Percentiles rank a stretch among this genome's conserved stretches.
Conservation (phyloP, 2,329 filamentous ascomycete species). For the Coniochaeta prunicola region DNA sequence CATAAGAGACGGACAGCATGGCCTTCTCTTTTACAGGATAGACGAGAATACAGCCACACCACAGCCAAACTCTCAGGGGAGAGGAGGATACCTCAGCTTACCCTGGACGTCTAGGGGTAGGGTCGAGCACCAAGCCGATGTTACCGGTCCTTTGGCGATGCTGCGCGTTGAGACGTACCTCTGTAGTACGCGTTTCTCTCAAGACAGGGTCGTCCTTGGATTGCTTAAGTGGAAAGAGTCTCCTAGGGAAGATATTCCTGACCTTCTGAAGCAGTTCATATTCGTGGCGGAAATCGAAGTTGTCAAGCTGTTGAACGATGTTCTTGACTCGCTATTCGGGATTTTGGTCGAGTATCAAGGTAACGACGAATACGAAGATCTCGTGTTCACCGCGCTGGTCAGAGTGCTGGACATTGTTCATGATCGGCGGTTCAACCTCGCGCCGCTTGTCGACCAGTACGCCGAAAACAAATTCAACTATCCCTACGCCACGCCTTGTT, state of each 20-base stretch:
- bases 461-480: conserved; percentile 86
- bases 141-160: conserved; percentile 74
- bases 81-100: conserved; percentile 78
- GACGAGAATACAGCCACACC: conserved; percentile 79
- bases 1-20: conserved; percentile 75
- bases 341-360: conserved; percentile 88
- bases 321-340: conserved; percentile 85
- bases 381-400: conserved; percentile 85
- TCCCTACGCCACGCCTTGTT: conserved; percentile 81
- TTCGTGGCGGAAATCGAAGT: conserved; percentile 98
- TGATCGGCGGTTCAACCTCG: conserved; percentile 86
- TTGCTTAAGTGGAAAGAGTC: conserved; percentile 81
- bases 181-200: conserved; percentile 91
- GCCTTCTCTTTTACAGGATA: conserved; percentile 77
- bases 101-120: conserved; percentile 69
- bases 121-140: conserved; percentile 62
- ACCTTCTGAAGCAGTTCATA: conserved; percentile 72
- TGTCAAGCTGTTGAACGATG: conserved; percentile 84
- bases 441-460: conserved; percentile 86
- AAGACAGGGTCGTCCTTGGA: conserved; percentile 79
- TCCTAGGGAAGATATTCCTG: conserved; percentile 61
- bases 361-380: conserved; percentile 84
- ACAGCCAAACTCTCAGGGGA: conserved; percentile 55
- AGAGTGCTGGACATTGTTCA: conserved; percentile 89
- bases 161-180: conserved; percentile 76